Percentiles rank a stretch among this genome's conserved stretches.
Conservation (phyloP, 108 stramenopile genomes). For the Skeletonema potamos region DNA sequence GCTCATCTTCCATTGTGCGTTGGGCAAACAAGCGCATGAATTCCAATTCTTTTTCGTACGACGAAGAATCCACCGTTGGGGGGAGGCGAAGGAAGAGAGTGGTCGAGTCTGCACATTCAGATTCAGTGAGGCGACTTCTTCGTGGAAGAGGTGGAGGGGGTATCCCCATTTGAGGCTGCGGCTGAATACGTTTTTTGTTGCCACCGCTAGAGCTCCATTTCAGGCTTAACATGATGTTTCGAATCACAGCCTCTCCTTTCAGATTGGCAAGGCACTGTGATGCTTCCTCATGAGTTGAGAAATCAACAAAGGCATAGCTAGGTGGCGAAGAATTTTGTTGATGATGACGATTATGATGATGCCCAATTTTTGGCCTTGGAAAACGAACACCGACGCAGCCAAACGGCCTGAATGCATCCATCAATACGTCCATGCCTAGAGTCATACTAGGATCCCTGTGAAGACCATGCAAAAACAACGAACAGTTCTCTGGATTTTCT, state of each 20-base stretch:
- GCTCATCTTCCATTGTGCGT: conserved; percentile 72
- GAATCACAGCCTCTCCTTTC: conserved; percentile 46
- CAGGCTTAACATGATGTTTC: conserved; percentile 58
- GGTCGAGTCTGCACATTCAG: conserved; percentile 73
- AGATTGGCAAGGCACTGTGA: conserved; percentile 57
- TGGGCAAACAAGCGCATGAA: conserved; percentile 54
- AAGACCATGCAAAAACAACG: conserved; percentile 78
- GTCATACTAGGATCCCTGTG: conserved; percentile 71
- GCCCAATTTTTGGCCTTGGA: conserved; percentile 44
- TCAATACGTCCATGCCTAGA: conserved; percentile 32
- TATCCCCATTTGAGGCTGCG: conserved; percentile 13
- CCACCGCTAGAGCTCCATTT: conserved; percentile 68
- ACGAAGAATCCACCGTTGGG: conserved; percentile 22
- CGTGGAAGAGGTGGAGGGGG: conserved; percentile 39
- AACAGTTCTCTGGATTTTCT: conserved; percentile 55
- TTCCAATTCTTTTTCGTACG: conserved; percentile 38
- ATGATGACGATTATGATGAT: background rate
- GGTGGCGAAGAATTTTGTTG: conserved; percentile 28
- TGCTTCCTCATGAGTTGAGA: conserved; percentile 68
- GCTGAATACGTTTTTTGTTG: conserved; percentile 13
- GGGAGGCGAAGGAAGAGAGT: conserved; percentile 77
- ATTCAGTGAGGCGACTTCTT: conserved; percentile 66
- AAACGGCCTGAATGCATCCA: conserved; percentile 63
- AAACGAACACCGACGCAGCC: conserved; percentile 52
- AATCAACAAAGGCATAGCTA: conserved; percentile 83